These are phyloP conservation scores for Globisporangium alternatum DNA, from an alignment of 352 stramenopile genomes.

Conservation along the genomic window DNA sequence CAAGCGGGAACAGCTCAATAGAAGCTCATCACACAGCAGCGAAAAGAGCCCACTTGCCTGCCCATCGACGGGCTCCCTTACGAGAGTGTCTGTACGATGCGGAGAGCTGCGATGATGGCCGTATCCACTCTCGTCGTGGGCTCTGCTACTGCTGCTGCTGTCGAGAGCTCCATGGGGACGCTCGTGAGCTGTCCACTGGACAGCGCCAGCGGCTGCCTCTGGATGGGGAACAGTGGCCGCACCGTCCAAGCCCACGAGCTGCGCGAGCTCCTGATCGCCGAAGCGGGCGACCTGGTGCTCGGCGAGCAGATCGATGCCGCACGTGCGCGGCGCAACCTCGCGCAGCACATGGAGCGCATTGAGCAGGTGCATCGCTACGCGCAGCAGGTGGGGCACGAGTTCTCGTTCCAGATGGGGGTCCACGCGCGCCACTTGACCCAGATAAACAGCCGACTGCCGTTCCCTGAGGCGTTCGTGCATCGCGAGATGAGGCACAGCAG, in stretches of 20 bases:
- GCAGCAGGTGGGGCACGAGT: conserved; percentile 46
- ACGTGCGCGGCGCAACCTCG: conserved; percentile 38
- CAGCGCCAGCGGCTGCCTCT: conserved; percentile 36
- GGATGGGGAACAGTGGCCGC: conserved; percentile 39
- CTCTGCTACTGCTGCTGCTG: neutral
- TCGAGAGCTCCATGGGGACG: conserved; percentile 34
- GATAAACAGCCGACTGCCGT: neutral
- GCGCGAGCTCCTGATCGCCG: conserved; percentile 43
- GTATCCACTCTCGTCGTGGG: conserved; percentile 10
- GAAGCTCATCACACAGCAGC: neutral
- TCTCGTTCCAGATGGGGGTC: conserved; percentile 64
- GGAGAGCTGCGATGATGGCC: neutral
- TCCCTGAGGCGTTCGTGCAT: conserved; percentile 52
- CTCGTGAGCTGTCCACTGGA: conserved; percentile 36
- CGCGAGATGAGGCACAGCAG: conserved; percentile 35
- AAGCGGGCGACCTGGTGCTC: conserved; percentile 18
- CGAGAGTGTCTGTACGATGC: neutral
- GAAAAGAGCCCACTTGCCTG: neutral
- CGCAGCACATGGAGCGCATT: conserved; percentile 70
- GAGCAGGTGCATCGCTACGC: conserved; percentile 66
- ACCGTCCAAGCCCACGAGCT: conserved; percentile 37
- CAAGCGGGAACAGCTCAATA: neutral
- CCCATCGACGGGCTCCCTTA: neutral
- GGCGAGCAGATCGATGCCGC: conserved; percentile 15
- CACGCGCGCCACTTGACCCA: conserved; percentile 46